A percentile compares a stretch with the other conserved stretches of the same genome.
Conservation (phyloP, 1,139 yeast species). For the Protomyces arabidopsidicola region DNA sequence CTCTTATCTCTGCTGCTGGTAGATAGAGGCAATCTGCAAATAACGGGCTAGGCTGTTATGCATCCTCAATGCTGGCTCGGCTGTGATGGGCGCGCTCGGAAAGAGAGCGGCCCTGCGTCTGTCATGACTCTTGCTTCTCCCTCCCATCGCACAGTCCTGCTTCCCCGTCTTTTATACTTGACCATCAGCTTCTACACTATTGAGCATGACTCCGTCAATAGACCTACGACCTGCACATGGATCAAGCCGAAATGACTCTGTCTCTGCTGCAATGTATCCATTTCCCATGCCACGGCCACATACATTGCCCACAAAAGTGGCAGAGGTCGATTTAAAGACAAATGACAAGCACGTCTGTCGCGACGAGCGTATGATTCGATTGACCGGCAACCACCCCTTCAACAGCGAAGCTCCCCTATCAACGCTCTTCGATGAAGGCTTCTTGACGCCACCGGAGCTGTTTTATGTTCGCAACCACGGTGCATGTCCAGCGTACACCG, state of each 20-base stretch:
- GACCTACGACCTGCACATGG: neutral
- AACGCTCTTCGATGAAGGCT: slow-evolving; percentile 37
- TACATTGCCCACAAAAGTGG: slow-evolving; percentile 10
- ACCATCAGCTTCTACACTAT: neutral
- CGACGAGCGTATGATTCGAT: slow-evolving; percentile 38
- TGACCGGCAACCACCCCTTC: slow-evolving; percentile 42
- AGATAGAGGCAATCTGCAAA: too few relatives aligned
- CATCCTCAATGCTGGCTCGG: too few relatives aligned
- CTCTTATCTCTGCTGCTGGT: too few relatives aligned
- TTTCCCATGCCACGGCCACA: slow-evolving; percentile 31
- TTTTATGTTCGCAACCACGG: slow-evolving; percentile 43
- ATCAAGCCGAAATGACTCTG: neutral
- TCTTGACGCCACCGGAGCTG: slow-evolving; percentile 39
- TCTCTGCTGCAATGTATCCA: neutral
- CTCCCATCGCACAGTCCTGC: neutral
- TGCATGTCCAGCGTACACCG: slow-evolving; percentile 37
- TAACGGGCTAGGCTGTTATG: too few relatives aligned
- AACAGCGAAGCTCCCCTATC: slow-evolving; percentile 40
- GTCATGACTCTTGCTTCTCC: neutral
- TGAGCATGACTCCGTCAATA: too few relatives aligned
- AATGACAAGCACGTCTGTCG: slow-evolving; percentile 39
- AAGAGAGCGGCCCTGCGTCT: neutral
- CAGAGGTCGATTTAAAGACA: slow-evolving; percentile 36
- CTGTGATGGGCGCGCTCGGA: neutral
- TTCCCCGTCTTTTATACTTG: neutral